These are phyloP conservation scores for Ustilago trichophora DNA, from an alignment of 1,284 basidiomycete species.

Conservation along the genomic window DNA sequence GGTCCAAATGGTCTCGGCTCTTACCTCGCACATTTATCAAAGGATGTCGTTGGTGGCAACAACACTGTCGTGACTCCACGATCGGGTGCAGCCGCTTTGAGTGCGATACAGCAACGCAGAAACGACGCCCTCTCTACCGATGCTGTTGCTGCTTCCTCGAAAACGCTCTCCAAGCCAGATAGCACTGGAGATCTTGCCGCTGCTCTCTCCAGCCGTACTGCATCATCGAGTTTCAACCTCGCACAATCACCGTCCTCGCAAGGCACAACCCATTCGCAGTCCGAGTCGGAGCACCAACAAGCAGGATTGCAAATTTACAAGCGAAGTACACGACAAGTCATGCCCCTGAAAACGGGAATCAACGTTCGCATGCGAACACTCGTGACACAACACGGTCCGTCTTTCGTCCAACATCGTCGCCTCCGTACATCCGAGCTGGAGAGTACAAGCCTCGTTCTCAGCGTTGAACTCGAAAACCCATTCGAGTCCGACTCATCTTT, in stretches of 20 bases:
- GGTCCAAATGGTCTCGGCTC: slow-evolving; percentile 40
- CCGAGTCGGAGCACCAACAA: background rate
- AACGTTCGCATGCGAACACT: slow-evolving; percentile 53
- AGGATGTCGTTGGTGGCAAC: slow-evolving; percentile 34
- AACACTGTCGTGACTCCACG: slow-evolving; percentile 43
- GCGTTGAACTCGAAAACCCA: slow-evolving; percentile 50
- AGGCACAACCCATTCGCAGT: background rate
- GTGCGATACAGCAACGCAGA: slow-evolving; percentile 18
- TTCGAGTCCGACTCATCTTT: slow-evolving; percentile 27
- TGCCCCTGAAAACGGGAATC: slow-evolving; percentile 38
- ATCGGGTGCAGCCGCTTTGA: slow-evolving; percentile 26
- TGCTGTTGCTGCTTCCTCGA: background rate
- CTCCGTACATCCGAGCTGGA: slow-evolving; percentile 5
- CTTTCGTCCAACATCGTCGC: slow-evolving; percentile 1
- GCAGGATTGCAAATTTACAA: slow-evolving; percentile 34
- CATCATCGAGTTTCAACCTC: background rate
- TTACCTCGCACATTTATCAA: slow-evolving; percentile 31
- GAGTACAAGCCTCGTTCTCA: slow-evolving; percentile 31
- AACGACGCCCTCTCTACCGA: slow-evolving; percentile 10
- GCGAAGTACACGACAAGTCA: slow-evolving; percentile 28
- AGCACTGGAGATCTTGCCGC: slow-evolving; percentile 40
- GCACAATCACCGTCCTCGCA: background rate
- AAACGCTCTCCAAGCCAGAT: slow-evolving; percentile 5
- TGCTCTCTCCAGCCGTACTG: background rate
- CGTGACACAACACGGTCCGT: slow-evolving; percentile 17